A percentile compares a stretch with the other conserved stretches of the same genome.
Conservation (phyloP, 129 eudicot species). For the Artemisia tridentata region DNA sequence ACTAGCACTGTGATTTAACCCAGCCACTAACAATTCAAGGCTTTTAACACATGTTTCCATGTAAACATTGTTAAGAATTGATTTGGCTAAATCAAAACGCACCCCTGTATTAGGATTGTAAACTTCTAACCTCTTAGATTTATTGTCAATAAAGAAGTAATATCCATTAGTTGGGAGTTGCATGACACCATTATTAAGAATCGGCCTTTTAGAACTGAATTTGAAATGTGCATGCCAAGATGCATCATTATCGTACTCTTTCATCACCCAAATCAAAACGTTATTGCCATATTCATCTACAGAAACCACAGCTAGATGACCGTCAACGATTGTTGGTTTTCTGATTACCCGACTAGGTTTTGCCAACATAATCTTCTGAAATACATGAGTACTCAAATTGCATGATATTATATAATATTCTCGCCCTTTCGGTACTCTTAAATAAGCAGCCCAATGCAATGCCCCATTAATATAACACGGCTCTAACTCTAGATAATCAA, state of each 20-base stretch:
- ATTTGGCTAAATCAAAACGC: not conserved
- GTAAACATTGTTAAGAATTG: not conserved
- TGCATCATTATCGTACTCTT: constrained; percentile 2
- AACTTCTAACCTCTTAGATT: not conserved
- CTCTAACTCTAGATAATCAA: not conserved
- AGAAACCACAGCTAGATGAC: not conserved
- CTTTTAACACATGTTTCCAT: not conserved
- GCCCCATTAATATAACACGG: no score
- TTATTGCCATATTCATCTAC: not conserved
- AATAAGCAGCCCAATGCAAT: no score
- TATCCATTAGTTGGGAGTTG: not conserved
- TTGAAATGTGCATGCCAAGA: not conserved
- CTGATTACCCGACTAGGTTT: no score
- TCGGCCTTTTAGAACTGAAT: no score
- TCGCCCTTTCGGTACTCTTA: no score
- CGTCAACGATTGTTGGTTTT: not conserved
- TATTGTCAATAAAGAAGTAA: not conserved
- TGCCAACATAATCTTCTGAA: not conserved
- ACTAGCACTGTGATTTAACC: not conserved
- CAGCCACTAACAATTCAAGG: not conserved
- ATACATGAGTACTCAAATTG: constrained; percentile 6
- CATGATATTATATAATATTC: not conserved
- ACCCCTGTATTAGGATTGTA: not conserved
- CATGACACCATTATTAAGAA: not conserved
- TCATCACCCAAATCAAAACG: not conserved